Base-by-base conservation (phyloP, 164 flowering plant species). In the Vitis rotundifolia region DNA sequence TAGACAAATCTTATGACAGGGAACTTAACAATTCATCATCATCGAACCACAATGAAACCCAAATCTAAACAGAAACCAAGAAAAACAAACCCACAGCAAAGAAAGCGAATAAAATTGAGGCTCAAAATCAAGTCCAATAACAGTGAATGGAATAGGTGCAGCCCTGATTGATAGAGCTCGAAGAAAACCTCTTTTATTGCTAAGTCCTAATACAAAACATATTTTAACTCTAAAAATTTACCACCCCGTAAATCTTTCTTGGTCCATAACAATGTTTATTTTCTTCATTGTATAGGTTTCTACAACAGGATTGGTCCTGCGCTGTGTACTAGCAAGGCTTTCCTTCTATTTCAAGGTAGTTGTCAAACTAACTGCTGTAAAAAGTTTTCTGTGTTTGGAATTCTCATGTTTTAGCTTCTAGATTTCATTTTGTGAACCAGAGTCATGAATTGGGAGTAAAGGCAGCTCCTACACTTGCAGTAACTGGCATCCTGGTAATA, bases 161-260 rank as follows among this genome's bases (percentile, higher is more conserved):
- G 6, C 80, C 9, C 72, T 94, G 54, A 76, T 88, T 50, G 98
- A 94, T 68, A 87, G 64, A 82, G 85, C 85, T 49, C 97, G 98
- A 79, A 86, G 97, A 75, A 94, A 86, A 73, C 94, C 94, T 9
- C 90, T 91, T 59, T 51, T 92, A 57, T 66, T 91, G 88, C 97
- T 92, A 87, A 54, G 59, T 31, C 67, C 50, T 63, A 22, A 18
- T 59, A 26, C 59, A 63, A 11, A 49, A 13, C 44, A 52, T 26
- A n/a, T 29, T n/a, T 10, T 8, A 4, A n/a, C 28, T 18, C 15
- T 56, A 1, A 54, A 55, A 15, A 47, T 22, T 29, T 49, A 12
- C 16, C 12, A 26, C 29, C 1, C 16, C 18, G 31, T 4, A 26
- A 68, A 11, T 8, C 11, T 26, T 9, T 11, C 58, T 61, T 53